Conservation (phyloP, 192 early-diverging fungal species). For the Coemansia sp. region DNA sequence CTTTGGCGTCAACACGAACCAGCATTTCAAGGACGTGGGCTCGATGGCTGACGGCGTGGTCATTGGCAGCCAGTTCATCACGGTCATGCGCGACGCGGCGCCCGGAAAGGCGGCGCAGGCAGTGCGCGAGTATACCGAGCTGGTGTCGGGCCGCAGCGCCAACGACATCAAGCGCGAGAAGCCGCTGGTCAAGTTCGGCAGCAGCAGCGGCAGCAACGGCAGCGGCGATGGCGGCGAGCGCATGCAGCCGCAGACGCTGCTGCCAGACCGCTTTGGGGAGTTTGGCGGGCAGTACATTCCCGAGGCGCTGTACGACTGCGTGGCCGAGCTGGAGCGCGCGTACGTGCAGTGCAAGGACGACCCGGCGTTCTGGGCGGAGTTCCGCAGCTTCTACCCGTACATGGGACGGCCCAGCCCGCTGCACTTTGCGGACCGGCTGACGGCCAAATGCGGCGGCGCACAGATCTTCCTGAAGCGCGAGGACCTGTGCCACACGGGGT, state of each 20-base stretch:
- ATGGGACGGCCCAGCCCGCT: slow-evolving; percentile 90
- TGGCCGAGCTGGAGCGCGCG: slow-evolving; percentile 85
- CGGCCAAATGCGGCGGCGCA: slow-evolving; percentile 74
- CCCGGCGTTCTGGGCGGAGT: slow-evolving; percentile 92
- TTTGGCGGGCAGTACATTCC: slow-evolving; percentile 98
- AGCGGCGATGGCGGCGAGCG: background rate
- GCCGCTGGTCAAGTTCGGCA: slow-evolving; percentile 16
- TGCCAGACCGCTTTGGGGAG: slow-evolving; percentile 84
- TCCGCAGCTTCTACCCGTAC: slow-evolving; percentile 85
- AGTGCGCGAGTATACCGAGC: slow-evolving; percentile 54
- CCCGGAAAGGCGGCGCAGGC: slow-evolving; percentile 41
- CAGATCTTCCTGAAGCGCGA: slow-evolving; percentile 98
- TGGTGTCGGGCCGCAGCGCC: slow-evolving; percentile 52
- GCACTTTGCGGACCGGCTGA: slow-evolving; percentile 85
- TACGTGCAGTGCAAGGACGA: slow-evolving; percentile 79
- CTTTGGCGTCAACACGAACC: slow-evolving; percentile 89
- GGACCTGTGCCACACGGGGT: slow-evolving; percentile 98
- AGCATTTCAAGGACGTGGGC: slow-evolving; percentile 87
- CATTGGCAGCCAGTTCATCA: slow-evolving; percentile 91
- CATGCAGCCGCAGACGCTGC: slow-evolving; percentile 46
- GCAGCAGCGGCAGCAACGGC: background rate
- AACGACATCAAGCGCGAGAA: slow-evolving; percentile 22
- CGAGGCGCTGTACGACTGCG: slow-evolving; percentile 94
- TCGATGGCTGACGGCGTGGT: slow-evolving; percentile 92
- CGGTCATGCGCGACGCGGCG: slow-evolving; percentile 64